Conservation (phyloP, 441 rosid genomes). For the Euphorbia corollata region DNA sequence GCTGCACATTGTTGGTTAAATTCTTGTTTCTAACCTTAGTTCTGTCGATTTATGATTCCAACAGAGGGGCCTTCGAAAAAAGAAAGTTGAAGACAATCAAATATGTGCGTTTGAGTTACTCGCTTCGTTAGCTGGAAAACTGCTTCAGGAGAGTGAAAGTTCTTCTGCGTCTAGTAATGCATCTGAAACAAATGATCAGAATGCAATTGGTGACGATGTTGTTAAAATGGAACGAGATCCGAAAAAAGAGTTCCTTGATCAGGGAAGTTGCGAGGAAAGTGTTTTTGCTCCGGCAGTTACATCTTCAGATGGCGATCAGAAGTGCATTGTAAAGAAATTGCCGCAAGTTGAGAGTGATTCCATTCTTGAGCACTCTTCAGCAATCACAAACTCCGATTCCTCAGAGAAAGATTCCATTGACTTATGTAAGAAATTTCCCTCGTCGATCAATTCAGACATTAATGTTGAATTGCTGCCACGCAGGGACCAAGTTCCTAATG, state of each 20-base stretch:
- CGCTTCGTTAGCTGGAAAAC: constrained; percentile 63
- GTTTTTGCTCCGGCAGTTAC: constrained; percentile 21
- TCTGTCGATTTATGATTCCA: constrained; percentile 23
- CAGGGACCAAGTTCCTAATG: constrained; percentile 31
- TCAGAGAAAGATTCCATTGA: constrained; percentile 36
- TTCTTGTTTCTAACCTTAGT: constrained; percentile 13
- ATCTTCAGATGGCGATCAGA: constrained; percentile 33
- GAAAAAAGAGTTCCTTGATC: constrained; percentile 32
- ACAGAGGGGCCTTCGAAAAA: constrained; percentile 47
- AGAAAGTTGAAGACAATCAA: constrained; percentile 33
- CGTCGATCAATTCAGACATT: constrained; percentile 27
- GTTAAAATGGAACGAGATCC: constrained; percentile 26
- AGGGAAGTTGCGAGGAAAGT: constrained; percentile 40
- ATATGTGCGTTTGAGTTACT: constrained; percentile 59
- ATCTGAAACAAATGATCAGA: constrained; percentile 42
- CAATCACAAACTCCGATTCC: constrained; percentile 29
- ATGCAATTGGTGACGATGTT: constrained; percentile 27
- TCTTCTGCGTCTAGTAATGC: constrained; percentile 31
- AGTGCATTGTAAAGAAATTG: constrained; percentile 34
- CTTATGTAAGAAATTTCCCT: constrained; percentile 27
- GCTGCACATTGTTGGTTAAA: constrained; percentile 7
- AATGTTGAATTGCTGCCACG: constrained; percentile 32
- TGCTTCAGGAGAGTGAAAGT: constrained; percentile 45
- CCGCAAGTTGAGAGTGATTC: constrained; percentile 38
- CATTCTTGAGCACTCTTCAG: constrained; percentile 37